Percentiles rank a stretch among this genome's conserved stretches.
Evolutionary conservation across 306 rosid genomes (phyloP).

Genomic region (Luffa aegyptiaca): DNA sequence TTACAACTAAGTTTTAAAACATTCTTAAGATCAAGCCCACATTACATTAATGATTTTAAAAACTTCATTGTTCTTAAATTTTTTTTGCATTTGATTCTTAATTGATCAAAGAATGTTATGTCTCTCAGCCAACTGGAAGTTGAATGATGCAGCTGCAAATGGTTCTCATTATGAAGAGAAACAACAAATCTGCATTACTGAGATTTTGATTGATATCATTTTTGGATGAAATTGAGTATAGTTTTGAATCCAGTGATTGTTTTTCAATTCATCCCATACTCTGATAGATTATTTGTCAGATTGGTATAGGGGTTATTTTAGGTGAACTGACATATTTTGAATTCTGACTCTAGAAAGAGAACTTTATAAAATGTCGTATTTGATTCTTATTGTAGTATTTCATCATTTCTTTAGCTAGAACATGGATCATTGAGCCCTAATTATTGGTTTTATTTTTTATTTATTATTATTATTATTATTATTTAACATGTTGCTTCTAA

Average conservation of each 20-base stretch:
- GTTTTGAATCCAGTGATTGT: background rate
- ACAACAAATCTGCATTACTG: background rate
- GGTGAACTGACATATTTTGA: background rate
- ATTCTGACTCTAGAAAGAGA: background rate
- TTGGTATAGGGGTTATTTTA: background rate
- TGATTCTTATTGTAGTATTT: background rate
- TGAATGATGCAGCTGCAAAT: background rate
- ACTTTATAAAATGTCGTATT: background rate
- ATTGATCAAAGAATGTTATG: background rate
- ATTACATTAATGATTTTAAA: background rate
- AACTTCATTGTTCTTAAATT: background rate
- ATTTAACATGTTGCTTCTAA: background rate
- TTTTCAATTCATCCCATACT: constrained; percentile 1
- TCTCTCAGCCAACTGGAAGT: constrained; percentile 1
- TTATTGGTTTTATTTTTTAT: background rate
- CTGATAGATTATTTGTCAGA: background rate
- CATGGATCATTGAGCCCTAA: background rate
- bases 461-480: too few species aligned
- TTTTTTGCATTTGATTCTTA: background rate
- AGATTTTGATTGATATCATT: constrained; percentile 1
- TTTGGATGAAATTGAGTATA: constrained; percentile 5
- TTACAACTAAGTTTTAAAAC: background rate
- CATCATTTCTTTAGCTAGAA: background rate
- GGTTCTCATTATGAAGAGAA: background rate
- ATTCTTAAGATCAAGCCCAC: background rate